phyloP scores from a whole-genome alignment of 768 basidiomycete species.

The Tremella yokohamensis region DNA sequence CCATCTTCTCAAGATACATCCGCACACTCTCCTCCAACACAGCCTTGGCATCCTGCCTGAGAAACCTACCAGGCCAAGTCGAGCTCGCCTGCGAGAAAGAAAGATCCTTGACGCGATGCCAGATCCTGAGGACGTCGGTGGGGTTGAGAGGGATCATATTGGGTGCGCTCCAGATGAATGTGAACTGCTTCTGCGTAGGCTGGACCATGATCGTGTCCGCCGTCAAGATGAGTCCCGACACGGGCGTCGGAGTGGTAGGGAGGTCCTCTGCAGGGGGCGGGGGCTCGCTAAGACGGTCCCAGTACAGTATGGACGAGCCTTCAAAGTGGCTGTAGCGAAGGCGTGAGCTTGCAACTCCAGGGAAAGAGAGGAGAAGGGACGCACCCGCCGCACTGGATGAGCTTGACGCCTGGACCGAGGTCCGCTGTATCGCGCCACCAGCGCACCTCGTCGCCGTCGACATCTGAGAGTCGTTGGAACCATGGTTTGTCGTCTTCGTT shows the following conservation, averaged over 20 bases:
- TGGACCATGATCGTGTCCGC: slow-evolving; percentile 50
- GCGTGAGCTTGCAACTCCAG: background rate
- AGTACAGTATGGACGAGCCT: slow-evolving; percentile 44
- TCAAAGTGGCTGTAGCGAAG: slow-evolving; percentile 48
- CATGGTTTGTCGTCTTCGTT: slow-evolving; percentile 41
- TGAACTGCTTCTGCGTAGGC: slow-evolving; percentile 43
- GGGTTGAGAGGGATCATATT: slow-evolving; percentile 50
- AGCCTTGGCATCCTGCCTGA: slow-evolving; percentile 37
- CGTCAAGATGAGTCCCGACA: slow-evolving; percentile 43
- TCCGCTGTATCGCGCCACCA: slow-evolving; percentile 35
- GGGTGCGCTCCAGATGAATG: slow-evolving; percentile 47
- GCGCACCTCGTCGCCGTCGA: slow-evolving; percentile 25
- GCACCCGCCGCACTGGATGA: slow-evolving; percentile 50
- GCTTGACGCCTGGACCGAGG: slow-evolving; percentile 28
- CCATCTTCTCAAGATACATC: slow-evolving; percentile 28
- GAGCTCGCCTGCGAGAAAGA: slow-evolving; percentile 44
- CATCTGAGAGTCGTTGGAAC: slow-evolving; percentile 40
- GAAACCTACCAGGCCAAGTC: slow-evolving; percentile 44
- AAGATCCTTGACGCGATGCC: slow-evolving; percentile 16
- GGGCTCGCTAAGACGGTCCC: slow-evolving; percentile 45
- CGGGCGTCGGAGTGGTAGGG: slow-evolving; percentile 30
- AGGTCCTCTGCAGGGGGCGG: slow-evolving; percentile 22
- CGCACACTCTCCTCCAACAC: slow-evolving; percentile 31
- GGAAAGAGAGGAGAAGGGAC: slow-evolving; percentile 9
- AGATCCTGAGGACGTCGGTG: slow-evolving; percentile 24